Conservation (phyloP, 257 asterid genomes). For the Solanum chmielewskii region DNA sequence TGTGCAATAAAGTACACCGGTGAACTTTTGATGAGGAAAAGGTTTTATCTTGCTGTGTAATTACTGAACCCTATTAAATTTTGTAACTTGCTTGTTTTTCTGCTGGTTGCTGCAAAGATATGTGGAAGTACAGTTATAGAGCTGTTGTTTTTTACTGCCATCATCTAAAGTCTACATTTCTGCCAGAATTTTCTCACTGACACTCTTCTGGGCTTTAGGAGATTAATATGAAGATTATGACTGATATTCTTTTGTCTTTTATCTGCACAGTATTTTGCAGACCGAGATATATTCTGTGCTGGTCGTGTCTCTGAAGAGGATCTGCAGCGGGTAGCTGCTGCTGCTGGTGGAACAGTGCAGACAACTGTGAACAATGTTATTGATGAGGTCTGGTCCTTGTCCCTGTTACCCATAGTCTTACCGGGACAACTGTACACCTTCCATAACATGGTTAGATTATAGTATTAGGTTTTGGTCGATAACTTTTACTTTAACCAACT, state of each 20-base stretch:
- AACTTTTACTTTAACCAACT: neutral
- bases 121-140: neutral
- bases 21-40: neutral
- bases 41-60: neutral
- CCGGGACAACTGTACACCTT: neutral
- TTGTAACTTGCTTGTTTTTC: neutral
- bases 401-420: neutral
- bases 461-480: neutral
- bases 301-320: slow-evolving; percentile 95
- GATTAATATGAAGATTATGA: neutral
- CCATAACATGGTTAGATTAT: neutral
- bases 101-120: neutral
- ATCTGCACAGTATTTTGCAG: slow-evolving; percentile 73
- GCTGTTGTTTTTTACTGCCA: neutral
- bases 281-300: slow-evolving; percentile 88
- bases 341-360: slow-evolving; percentile 83
- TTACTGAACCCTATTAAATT: neutral
- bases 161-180: neutral
- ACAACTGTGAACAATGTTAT: slow-evolving; percentile 81
- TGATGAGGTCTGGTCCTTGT: slow-evolving; percentile 51
- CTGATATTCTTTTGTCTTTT: neutral
- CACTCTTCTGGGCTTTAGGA: neutral
- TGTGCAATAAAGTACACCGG: neutral
- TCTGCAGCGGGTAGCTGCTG: slow-evolving; percentile 80
- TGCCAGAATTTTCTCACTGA: neutral